Conservation (phyloP, 306 rosid species). For the Citrullus colocynthis region DNA sequence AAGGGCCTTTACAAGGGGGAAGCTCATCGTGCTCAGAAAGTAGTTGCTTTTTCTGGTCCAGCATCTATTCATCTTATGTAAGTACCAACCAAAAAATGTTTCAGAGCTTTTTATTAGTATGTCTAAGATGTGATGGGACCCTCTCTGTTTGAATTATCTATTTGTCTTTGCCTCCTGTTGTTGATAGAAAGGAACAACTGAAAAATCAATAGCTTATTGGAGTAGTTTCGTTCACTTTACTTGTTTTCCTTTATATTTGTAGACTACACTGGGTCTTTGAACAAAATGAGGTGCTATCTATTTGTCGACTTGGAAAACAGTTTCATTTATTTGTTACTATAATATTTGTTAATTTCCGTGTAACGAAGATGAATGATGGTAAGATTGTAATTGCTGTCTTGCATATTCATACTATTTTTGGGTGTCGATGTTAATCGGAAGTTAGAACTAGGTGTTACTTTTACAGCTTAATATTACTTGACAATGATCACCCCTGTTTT, state of each 20-base stretch:
- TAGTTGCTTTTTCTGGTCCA: constrained; percentile 66
- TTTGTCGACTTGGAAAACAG: not conserved
- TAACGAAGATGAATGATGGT: not conserved
- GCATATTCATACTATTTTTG: not conserved
- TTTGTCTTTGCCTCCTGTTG: not conserved
- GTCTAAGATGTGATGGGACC: not conserved
- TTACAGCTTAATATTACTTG: not conserved
- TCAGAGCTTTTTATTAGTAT: not conserved
- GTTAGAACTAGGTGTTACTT: not conserved
- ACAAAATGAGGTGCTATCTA: not conserved
- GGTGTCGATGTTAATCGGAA: not conserved
- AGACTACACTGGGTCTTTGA: not conserved
- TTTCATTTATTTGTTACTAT: not conserved
- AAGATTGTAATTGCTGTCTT: not conserved
- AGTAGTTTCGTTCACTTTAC: not conserved
- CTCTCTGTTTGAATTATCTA: not conserved
- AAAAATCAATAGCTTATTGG: not conserved
- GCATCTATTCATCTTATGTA: constrained; percentile 67
- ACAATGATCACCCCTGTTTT: no score
- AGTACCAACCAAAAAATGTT: constrained; percentile 10
- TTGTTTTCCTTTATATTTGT: not conserved
- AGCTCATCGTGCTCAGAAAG: constrained; percentile 72
- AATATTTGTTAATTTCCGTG: not conserved
- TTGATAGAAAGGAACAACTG: not conserved
- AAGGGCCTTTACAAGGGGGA: constrained; percentile 68